phyloP scores from a whole-genome alignment of 257 asterid genomes.

The Fraxinus quadrangulata region DNA sequence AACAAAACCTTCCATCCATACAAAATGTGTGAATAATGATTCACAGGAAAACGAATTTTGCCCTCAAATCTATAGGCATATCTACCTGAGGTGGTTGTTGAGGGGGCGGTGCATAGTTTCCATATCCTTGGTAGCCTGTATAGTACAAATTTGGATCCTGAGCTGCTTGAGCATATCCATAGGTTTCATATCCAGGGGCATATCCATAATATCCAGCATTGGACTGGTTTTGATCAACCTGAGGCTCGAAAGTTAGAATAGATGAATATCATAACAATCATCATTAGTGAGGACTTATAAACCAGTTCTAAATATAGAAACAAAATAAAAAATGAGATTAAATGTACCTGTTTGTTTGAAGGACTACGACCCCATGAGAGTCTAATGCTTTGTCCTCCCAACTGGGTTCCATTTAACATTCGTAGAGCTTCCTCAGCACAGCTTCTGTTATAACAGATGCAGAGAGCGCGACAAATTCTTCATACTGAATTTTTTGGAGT shows the following conservation, averaged over 20 bases:
- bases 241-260: constrained; percentile 28
- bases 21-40: not conserved
- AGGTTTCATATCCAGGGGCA: constrained; percentile 50
- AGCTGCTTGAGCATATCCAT: constrained; percentile 49
- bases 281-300: not conserved
- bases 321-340: not conserved
- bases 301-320: not conserved
- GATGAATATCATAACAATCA: not conserved
- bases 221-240: constrained; percentile 44
- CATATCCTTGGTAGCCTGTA: constrained; percentile 50
- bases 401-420: constrained; percentile 64
- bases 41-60: not conserved
- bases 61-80: not conserved
- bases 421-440: constrained; percentile 90
- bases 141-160: constrained; percentile 53
- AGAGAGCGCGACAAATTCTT: constrained; percentile 14
- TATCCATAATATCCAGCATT: constrained; percentile 48
- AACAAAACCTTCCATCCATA: not conserved
- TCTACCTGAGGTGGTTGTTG: constrained; percentile 66
- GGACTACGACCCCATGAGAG: constrained; percentile 99
- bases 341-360: constrained; percentile 78
- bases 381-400: constrained; percentile 87
- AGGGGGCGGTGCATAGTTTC: constrained; percentile 36
- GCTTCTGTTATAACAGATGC: constrained; percentile 49
- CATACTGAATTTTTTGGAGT: not conserved